phyloP scores from a whole-genome alignment of 495 filamentous ascomycete genomes.

The Podospora australis region DNA sequence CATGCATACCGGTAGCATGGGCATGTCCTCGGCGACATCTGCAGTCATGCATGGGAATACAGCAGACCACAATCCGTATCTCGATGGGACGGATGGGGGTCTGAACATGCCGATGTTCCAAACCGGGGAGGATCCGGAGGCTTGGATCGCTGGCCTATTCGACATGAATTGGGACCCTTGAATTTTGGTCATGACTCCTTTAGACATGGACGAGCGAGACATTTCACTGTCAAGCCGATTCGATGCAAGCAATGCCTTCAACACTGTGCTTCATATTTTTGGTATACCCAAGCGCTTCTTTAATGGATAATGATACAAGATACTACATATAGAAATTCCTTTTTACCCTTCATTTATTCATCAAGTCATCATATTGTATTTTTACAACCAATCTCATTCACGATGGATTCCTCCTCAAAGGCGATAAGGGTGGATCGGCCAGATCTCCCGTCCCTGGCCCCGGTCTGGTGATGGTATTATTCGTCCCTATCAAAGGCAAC shows the following conservation, averaged over 20 bases:
- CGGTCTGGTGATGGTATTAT: too few species aligned
- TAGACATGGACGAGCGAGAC: too few species aligned
- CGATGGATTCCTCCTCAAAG: conserved; percentile 1
- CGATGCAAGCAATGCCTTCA: too few species aligned
- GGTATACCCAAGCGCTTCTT: too few species aligned
- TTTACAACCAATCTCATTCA: neutral
- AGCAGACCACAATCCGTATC: neutral
- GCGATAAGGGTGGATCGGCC: neutral
- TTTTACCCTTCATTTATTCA: neutral
- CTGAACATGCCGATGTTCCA: conserved; percentile 11
- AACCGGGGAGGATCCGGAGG: conserved; percentile 13
- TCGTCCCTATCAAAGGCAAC: too few species aligned
- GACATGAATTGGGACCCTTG: conserved; percentile 21
- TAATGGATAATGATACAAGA: neutral
- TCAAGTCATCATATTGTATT: neutral
- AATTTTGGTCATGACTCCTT: neutral
- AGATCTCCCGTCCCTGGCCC: neutral
- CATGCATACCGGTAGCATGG: too few species aligned
- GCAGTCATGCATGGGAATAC: neutral
- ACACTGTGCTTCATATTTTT: too few species aligned
- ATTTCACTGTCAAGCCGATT: too few species aligned
- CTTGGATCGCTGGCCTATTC: conserved; percentile 23
- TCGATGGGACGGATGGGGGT: conserved; percentile 3
- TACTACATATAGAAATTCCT: neutral
- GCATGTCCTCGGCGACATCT: neutral